Evolutionary conservation across 768 basidiomycete species (phyloP), one percentile per base, ranked within the genome.

Genomic region (Phylloporus scabripes): DNA sequence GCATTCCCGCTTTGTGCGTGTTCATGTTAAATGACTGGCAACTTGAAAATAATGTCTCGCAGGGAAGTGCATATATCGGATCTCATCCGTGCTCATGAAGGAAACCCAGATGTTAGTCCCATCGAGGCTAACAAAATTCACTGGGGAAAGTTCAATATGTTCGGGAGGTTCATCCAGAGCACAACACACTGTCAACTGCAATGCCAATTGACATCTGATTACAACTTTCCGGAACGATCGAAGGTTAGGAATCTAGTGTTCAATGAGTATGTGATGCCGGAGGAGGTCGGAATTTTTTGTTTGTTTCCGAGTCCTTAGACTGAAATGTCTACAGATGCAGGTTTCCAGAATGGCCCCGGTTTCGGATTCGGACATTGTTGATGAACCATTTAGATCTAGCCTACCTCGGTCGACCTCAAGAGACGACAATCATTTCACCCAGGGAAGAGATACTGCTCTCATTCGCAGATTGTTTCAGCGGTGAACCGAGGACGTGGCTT

Each of bases 81-180:
- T 63, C 75, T 97, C 42, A 85, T 93, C 40, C 83, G 83, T 53
- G 80, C 92, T 7, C 85, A 96, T 55, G 89, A 91, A 68, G 87
- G 83, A 49, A 93, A 95, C 52, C 73, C 75, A 2, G 89, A 94
- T 57, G 76, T 80, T 53, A 79, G 80, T 53, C 71, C 81, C 7
- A 71, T 77, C 18, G 85, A 89, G 58, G 73, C 81, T 4, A 72
- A 65, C 34, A 82, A 82, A 62, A 87, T 97, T 46, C 92, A 97
- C 60, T 98, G 95, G 95, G 89, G 85, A 23, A 98, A 98, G 69
- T 96, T 88, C 68, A 87, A 85, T 56, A 85, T 92, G 79, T 87
- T 97, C 73, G 93, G 86, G 26, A 78, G 83, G 51, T 92, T 93
- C 59, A 82, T 95, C 48, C 77, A 80, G 44, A 82, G 78, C 58